phyloP scores from a whole-genome alignment of 2,329 filamentous ascomycete species.

The Teratosphaeria nubilosa region DNA sequence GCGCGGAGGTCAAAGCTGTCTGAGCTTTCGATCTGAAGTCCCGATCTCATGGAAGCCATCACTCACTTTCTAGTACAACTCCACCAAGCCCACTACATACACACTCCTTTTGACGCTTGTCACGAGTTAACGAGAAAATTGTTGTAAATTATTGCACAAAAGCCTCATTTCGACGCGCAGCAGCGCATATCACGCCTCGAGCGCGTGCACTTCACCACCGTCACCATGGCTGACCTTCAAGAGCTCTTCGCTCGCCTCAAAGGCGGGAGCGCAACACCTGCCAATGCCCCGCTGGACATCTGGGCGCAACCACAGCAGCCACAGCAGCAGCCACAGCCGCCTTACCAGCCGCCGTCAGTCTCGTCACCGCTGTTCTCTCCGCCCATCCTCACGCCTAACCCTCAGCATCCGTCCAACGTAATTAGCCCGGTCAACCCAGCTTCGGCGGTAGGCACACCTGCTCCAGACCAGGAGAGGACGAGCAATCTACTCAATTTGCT shows the following conservation, averaged over 20 bases:
- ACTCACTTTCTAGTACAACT: neutral
- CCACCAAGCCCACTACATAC: neutral
- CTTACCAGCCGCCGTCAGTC: constrained; percentile 42
- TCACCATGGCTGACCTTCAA: constrained; percentile 5
- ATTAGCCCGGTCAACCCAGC: constrained; percentile 47
- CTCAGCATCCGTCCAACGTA: constrained; percentile 47
- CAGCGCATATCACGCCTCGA: neutral
- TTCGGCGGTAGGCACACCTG: constrained; percentile 29
- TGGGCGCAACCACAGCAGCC: constrained; percentile 9
- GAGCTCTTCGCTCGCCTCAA: constrained; percentile 13
- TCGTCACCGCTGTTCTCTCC: constrained; percentile 51
- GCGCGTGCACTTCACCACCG: neutral
- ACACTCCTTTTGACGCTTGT: neutral
- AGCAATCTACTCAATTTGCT: constrained; percentile 53
- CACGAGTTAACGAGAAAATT: neutral
- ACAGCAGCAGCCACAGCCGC: constrained; percentile 28
- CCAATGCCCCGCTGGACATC: neutral
- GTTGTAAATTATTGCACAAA: neutral
- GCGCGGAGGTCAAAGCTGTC: neutral
- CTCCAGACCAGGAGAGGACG: constrained; percentile 27
- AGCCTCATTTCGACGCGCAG: neutral
- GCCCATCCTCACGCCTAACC: constrained; percentile 42
- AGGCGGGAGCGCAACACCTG: constrained; percentile 1
- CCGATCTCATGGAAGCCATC: neutral
- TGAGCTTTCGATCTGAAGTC: neutral